phyloP scores from a whole-genome alignment of 139 green algal genomes.

The Choricystis sp. region DNA sequence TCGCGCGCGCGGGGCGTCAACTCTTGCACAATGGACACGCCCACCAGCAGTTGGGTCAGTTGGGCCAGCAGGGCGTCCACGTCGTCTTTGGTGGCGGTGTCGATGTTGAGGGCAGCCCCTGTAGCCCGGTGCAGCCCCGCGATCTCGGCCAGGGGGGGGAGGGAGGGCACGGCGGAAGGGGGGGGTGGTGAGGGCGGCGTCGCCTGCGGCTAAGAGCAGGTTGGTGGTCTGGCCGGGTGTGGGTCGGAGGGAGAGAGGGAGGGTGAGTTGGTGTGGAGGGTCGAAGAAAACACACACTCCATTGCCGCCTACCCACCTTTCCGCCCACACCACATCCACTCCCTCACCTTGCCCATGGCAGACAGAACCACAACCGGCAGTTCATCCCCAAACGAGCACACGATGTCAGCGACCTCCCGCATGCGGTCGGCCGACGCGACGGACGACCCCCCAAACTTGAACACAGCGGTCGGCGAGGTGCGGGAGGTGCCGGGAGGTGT shows the following conservation, averaged over 20 bases:
- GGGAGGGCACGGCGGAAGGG: constrained; percentile 25
- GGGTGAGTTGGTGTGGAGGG: background rate
- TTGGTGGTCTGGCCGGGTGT: constrained; percentile 71
- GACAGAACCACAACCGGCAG: constrained; percentile 83
- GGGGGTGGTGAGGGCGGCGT: constrained; percentile 45
- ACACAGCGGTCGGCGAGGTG: constrained; percentile 39
- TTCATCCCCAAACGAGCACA: constrained; percentile 61
- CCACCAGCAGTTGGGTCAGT: constrained; percentile 74
- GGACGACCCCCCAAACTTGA: constrained; percentile 96
- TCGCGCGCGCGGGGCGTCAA: constrained; percentile 75
- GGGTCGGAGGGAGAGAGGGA: background rate
- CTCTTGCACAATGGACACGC: constrained; percentile 84
- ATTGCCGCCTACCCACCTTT: background rate
- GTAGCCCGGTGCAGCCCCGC: constrained; percentile 51
- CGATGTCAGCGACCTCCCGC: constrained; percentile 82
- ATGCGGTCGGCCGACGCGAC: constrained; percentile 81
- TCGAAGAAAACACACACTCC: too few species aligned
- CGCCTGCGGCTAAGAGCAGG: constrained; percentile 71
- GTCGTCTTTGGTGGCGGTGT: constrained; percentile 25
- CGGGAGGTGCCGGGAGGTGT: background rate
- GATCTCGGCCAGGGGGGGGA: constrained; percentile 47
- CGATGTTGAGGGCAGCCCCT: constrained; percentile 41
- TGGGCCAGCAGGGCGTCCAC: constrained; percentile 62
- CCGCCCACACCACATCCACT: background rate
- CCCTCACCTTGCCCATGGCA: constrained; percentile 89